Conservation (phyloP, 768 basidiomycete genomes). For the Trametes maxima region DNA sequence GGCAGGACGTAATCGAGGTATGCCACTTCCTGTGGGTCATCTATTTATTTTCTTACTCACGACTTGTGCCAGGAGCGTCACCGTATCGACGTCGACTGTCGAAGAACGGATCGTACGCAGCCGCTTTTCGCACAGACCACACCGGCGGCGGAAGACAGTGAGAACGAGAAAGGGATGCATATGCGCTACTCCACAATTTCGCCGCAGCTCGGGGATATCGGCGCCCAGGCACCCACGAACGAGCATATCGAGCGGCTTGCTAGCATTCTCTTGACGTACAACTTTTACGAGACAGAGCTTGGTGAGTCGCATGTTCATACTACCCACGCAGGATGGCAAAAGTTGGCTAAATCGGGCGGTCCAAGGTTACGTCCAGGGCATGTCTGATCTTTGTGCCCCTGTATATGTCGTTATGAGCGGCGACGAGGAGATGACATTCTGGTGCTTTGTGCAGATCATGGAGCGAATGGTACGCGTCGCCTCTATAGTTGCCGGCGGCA, state of each 20-base stretch:
- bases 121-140: constrained; percentile 68
- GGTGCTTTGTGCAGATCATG: constrained; percentile 97
- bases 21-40: constrained; percentile 24
- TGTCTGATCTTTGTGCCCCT: constrained; percentile 95
- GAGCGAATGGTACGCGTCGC: constrained; percentile 76
- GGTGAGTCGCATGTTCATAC: constrained; percentile 50
- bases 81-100: constrained; percentile 95
- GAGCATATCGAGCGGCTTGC: constrained; percentile 91
- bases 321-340: background rate
- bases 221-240: constrained; percentile 87
- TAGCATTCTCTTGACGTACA: constrained; percentile 86
- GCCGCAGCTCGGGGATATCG: constrained; percentile 69
- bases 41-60: constrained; percentile 1
- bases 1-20: constrained; percentile 81
- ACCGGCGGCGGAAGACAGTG: constrained; percentile 45
- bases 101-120: constrained; percentile 94
- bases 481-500: background rate
- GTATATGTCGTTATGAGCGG: constrained; percentile 89
- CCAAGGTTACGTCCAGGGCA: constrained; percentile 94
- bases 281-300: constrained; percentile 85
- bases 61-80: constrained; percentile 70
- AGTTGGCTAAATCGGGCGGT: constrained; percentile 22
- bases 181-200: constrained; percentile 73
- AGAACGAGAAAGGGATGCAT: constrained; percentile 58
- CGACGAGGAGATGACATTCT: constrained; percentile 91